These are phyloP conservation scores for Cubamyces sp. DNA, from an alignment of 768 basidiomycete species.

Conservation along the genomic window DNA sequence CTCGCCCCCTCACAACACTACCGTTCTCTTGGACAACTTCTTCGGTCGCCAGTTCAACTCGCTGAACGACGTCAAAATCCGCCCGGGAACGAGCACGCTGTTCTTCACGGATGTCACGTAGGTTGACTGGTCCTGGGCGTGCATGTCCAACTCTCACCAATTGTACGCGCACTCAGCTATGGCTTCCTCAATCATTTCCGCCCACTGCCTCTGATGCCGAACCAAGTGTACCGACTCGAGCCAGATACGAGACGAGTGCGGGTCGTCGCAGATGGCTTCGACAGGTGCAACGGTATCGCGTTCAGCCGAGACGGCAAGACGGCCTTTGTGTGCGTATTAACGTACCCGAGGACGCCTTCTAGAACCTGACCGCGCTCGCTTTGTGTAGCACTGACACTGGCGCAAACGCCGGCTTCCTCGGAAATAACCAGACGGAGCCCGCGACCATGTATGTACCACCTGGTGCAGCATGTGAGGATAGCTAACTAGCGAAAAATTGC, in stretches of 20 bases:
- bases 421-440: constrained; percentile 59
- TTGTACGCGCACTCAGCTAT: constrained; percentile 45
- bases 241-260: constrained; percentile 64
- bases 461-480: not conserved
- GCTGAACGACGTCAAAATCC: constrained; percentile 76
- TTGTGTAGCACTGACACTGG: constrained; percentile 55
- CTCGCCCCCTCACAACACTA: constrained; percentile 62
- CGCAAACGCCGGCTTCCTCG: constrained; percentile 46
- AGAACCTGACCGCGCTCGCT: constrained; percentile 19
- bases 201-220: constrained; percentile 64
- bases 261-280: constrained; percentile 79
- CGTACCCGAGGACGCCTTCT: not conserved
- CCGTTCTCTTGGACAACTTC: constrained; percentile 76
- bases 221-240: constrained; percentile 80
- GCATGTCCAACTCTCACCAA: not conserved
- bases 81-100: constrained; percentile 63
- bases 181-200: constrained; percentile 71
- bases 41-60: constrained; percentile 84
- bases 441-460: constrained; percentile 61
- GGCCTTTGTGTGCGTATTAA: constrained; percentile 59
- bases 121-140: constrained; percentile 21
- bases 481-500: not conserved
- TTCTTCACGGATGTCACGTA: constrained; percentile 79
- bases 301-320: constrained; percentile 66
- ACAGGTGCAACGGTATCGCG: constrained; percentile 73